Evolutionary conservation across 1,139 yeast species (phyloP), one percentile per base, ranked within the genome.

Genomic region (Saccharomyces hybrid): DNA sequence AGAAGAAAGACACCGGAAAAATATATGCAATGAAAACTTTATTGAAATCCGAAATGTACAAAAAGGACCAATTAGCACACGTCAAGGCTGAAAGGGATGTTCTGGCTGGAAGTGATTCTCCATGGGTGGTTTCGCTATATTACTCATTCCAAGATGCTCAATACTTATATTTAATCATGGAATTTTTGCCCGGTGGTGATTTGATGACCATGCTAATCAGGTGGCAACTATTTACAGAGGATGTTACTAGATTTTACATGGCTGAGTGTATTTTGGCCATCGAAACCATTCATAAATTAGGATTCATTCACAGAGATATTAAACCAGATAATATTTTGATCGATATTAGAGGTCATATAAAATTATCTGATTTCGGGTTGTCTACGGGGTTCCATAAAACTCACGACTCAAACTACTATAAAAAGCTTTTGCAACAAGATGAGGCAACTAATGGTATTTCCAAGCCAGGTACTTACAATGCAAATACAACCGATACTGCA

Each of bases 71-170:
- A 70, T 72, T 86, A 57, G 93, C 93, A 0, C 95, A 86, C 66
- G 95, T 86, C 32, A 85, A 85, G 64, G 93, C 95, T 0, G 95
- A 86, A 71, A 82, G 95, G 72, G 95, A 86, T 73, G 91, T 86
- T 41, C 75, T 86, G 61, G 95, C 93, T 0, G 93, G 90, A 7
- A 83, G 88, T 63, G 90, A 86, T 69, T 85, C 93, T 7, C 93
- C 93, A 5, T 86, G 95, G 95, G 93, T 86, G 54, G 95, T 86
- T 48, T 84, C 91, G 0, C 73, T 86, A 57, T 85, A 84, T 66
- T 86, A 86, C 67, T 86, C 95, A 1, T 86, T 86, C 71, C 95
- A 86, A 69, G 95, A 86, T 71, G 70, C 85, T 1, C 85, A 85
- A 62, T 85, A 86, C 65, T 73, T 86, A 58, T 86, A 86, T 65